Conservation (phyloP, 768 basidiomycete species). For the Gyrodon lividus region DNA sequence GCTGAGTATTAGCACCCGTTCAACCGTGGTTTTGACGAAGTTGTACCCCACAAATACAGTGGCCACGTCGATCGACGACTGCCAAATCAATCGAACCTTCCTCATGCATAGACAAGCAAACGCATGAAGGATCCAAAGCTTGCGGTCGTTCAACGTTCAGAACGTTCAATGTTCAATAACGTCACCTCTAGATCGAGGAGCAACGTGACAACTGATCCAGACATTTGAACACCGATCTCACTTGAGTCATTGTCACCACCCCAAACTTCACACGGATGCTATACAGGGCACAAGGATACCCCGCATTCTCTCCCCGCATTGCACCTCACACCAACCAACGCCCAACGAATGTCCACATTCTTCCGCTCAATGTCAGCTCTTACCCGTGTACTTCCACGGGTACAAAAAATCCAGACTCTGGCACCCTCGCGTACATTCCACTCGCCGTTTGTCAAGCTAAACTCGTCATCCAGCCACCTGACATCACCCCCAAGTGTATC, state of each 20-base stretch:
- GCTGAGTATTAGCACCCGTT: too few species aligned
- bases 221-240: not conserved
- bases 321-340: slow-evolving; percentile 6
- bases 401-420: not conserved
- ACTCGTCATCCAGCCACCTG: slow-evolving; percentile 36
- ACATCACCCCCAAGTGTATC: slow-evolving; percentile 33
- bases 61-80: too few species aligned
- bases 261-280: slow-evolving; percentile 26
- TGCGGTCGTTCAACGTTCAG: too few species aligned
- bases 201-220: not conserved
- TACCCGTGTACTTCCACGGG: slow-evolving; percentile 7
- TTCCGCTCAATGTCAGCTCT: slow-evolving; percentile 1
- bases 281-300: not conserved
- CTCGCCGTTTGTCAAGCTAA: slow-evolving; percentile 59
- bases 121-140: too few species aligned
- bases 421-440: slow-evolving; percentile 53
- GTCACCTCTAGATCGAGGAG: too few species aligned
- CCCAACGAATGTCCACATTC: slow-evolving; percentile 19
- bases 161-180: too few species aligned
- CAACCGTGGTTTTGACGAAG: too few species aligned
- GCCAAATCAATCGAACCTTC: too few species aligned
- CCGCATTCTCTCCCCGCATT: not conserved
- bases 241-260: slow-evolving; percentile 28
- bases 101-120: too few species aligned
- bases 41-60: not conserved